Percentiles rank a stretch among this genome's conserved stretches.
phyloP scores from a whole-genome alignment of 2,329 filamentous ascomycete genomes.

The Gaeumannomyces sp. region DNA sequence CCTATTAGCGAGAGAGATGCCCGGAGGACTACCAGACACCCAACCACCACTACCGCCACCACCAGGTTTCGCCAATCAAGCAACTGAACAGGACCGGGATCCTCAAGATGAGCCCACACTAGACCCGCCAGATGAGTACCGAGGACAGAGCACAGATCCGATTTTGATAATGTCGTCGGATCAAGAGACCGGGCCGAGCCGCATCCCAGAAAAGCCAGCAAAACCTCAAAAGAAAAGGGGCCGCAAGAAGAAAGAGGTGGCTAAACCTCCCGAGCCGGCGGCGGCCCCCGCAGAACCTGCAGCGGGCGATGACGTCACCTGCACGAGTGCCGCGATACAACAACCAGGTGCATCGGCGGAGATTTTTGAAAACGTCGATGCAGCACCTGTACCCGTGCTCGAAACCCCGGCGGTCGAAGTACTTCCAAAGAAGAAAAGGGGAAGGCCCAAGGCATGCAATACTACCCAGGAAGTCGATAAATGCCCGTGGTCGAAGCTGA shows the following conservation, averaged over 20 bases:
- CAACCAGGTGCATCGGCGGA: background rate
- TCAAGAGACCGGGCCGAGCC: conserved; percentile 1
- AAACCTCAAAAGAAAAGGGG: conserved; percentile 23
- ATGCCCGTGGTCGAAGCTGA: conserved; percentile 6
- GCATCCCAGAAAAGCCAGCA: conserved; percentile 4
- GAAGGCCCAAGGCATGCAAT: conserved; percentile 30
- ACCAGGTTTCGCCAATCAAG: background rate
- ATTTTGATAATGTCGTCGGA: conserved; percentile 11
- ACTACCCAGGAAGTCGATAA: background rate
- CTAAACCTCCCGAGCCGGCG: background rate
- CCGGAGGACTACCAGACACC: background rate
- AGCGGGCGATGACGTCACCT: background rate
- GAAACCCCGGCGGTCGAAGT: background rate
- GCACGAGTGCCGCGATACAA: too few relatives aligned
- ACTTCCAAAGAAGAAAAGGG: conserved; percentile 22
- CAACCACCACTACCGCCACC: background rate
- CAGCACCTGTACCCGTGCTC: background rate
- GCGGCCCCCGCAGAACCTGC: background rate
- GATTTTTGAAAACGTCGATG: background rate
- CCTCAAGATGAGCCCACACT: background rate
- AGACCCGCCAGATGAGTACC: background rate
- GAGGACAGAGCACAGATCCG: background rate
- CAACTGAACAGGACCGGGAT: background rate
- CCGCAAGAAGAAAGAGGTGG: conserved; percentile 21
- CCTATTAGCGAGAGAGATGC: too few relatives aligned